A percentile compares a stretch with the other conserved stretches of the same genome.
These are phyloP conservation scores for Diplotaxis tenuifolia DNA, from an alignment of 345 rosid species.

Conservation along the genomic window DNA sequence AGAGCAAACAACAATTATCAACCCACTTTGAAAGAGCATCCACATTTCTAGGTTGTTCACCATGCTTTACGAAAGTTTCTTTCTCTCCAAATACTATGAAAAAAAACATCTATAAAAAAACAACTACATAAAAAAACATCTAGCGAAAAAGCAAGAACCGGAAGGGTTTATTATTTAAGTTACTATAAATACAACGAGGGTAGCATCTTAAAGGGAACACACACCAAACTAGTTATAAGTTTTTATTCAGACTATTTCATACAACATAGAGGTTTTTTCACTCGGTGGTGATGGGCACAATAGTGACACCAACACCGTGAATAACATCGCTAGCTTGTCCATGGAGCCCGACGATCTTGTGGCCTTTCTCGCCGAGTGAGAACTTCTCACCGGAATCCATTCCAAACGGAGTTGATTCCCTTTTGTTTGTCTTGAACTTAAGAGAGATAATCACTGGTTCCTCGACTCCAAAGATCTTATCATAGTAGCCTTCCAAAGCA, in stretches of 20 bases:
- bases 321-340: neutral
- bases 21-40: too few relatives aligned
- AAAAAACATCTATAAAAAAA: too few relatives aligned
- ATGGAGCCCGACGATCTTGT: neutral
- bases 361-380: neutral
- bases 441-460: neutral
- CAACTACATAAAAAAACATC: too few relatives aligned
- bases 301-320: neutral
- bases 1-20: too few relatives aligned
- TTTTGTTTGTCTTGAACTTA: neutral
- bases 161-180: too few relatives aligned
- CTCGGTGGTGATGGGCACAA: neutral
- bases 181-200: too few relatives aligned
- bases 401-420: neutral
- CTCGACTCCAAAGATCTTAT: neutral
- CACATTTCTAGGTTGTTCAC: too few relatives aligned
- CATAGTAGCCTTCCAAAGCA: neutral
- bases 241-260: neutral
- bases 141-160: too few relatives aligned
- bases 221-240: neutral
- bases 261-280: neutral
- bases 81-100: too few relatives aligned
- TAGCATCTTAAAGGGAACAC: neutral
- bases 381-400: neutral
- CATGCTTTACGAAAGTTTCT: too few relatives aligned